Evolutionary conservation across 2,329 filamentous ascomycete genomes (phyloP).

Genomic region (Alternaria viburni): DNA sequence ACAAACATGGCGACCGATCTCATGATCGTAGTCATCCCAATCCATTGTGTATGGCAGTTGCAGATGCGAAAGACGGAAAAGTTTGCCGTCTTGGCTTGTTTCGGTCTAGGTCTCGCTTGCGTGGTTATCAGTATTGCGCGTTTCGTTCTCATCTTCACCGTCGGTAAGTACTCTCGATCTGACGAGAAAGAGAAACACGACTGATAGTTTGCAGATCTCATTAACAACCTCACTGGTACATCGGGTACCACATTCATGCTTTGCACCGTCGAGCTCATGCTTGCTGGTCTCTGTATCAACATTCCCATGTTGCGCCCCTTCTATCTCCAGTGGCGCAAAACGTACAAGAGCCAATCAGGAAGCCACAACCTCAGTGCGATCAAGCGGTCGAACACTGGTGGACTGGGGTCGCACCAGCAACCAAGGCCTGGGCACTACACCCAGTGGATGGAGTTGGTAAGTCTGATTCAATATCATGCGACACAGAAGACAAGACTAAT

Average conservation of each 20-base stretch:
- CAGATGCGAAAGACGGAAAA: slow-evolving; percentile 34
- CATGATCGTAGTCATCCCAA: slow-evolving; percentile 22
- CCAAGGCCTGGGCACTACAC: slow-evolving; percentile 20
- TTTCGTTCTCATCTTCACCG: slow-evolving; percentile 27
- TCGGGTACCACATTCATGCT: slow-evolving; percentile 32
- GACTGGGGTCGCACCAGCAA: slow-evolving; percentile 4
- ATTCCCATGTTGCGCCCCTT: slow-evolving; percentile 32
- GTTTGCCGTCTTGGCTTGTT: slow-evolving; percentile 28
- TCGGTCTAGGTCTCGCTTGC: slow-evolving; percentile 26
- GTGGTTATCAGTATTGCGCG: slow-evolving; percentile 28
- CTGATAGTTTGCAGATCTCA: slow-evolving; percentile 18
- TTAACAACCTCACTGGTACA: slow-evolving; percentile 29
- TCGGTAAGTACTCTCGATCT: slow-evolving; percentile 7
- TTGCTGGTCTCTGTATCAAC: slow-evolving; percentile 30
- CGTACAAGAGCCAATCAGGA: slow-evolving; percentile 21
- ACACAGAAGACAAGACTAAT: neutral
- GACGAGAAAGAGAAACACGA: too few species aligned
- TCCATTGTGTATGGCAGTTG: slow-evolving; percentile 23
- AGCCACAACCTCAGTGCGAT: slow-evolving; percentile 7
- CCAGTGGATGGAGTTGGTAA: slow-evolving; percentile 31
- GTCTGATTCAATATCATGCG: neutral
- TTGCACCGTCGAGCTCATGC: slow-evolving; percentile 29
- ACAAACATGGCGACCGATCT: slow-evolving; percentile 25
- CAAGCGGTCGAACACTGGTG: slow-evolving; percentile 15
- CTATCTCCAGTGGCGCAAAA: slow-evolving; percentile 25